phyloP scores from a whole-genome alignment of 345 rosid species.

The Citrus sp. region DNA sequence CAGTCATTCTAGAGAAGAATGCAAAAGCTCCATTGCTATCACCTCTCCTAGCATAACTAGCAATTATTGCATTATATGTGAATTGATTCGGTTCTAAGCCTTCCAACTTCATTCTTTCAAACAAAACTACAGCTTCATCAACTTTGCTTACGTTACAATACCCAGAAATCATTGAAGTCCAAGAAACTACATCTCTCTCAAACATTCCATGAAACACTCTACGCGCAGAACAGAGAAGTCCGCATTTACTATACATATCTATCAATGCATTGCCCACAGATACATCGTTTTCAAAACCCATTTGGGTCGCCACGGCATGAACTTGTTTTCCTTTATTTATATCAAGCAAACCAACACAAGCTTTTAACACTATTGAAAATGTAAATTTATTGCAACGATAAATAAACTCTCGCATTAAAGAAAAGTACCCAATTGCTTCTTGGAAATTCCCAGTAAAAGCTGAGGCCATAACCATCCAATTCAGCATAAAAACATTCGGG shows the following conservation, averaged over 20 bases:
- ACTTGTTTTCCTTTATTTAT: slow-evolving; percentile 39
- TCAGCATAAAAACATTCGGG: slow-evolving; percentile 37
- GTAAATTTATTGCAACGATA: slow-evolving; percentile 36
- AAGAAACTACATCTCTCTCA: slow-evolving; percentile 25
- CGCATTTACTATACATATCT: slow-evolving; percentile 41
- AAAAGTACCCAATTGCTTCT: slow-evolving; percentile 38
- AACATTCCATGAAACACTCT: slow-evolving; percentile 28
- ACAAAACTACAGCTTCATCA: slow-evolving; percentile 26
- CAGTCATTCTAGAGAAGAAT: slow-evolving; percentile 32
- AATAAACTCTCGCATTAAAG: slow-evolving; percentile 27
- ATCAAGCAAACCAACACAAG: slow-evolving; percentile 45
- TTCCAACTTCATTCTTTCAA: slow-evolving; percentile 42
- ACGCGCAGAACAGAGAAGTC: slow-evolving; percentile 27
- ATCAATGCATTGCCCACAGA: slow-evolving; percentile 35
- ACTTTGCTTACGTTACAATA: slow-evolving; percentile 33
- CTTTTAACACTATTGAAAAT: slow-evolving; percentile 42
- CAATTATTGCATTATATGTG: slow-evolving; percentile 43
- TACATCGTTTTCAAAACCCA: slow-evolving; percentile 28
- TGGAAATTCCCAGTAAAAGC: slow-evolving; percentile 35
- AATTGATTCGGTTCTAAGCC: slow-evolving; percentile 43
- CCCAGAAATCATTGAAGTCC: slow-evolving; percentile 56
- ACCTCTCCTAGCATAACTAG: slow-evolving; percentile 40
- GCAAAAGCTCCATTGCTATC: slow-evolving; percentile 28
- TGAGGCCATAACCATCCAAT: slow-evolving; percentile 46
- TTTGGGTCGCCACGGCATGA: slow-evolving; percentile 24